phyloP scores from a whole-genome alignment of 441 rosid species.

The Croton setiger region DNA sequence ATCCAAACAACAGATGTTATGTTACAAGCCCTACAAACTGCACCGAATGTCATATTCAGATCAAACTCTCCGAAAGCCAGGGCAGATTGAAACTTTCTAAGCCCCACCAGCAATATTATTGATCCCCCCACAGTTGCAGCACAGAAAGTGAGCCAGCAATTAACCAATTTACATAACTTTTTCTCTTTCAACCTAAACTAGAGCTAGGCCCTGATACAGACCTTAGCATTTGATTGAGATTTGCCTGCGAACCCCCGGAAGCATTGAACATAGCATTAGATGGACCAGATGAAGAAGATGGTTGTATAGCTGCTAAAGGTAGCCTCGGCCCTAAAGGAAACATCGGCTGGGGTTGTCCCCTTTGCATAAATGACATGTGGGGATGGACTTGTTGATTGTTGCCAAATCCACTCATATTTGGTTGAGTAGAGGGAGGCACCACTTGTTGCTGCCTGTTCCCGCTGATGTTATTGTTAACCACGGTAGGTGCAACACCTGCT shows the following conservation, averaged over 20 bases:
- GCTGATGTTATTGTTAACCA: constrained; percentile 46
- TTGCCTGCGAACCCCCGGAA: constrained; percentile 55
- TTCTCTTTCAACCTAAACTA: constrained; percentile 46
- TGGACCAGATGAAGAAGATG: constrained; percentile 63
- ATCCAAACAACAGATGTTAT: constrained; percentile 5
- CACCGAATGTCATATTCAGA: constrained; percentile 12
- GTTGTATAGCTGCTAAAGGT: constrained; percentile 68
- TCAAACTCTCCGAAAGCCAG: constrained; percentile 10
- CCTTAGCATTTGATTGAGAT: constrained; percentile 53
- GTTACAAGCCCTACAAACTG: constrained; percentile 29
- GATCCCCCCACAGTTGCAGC: constrained; percentile 4
- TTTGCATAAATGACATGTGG: constrained; percentile 74
- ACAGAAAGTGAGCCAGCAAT: constrained; percentile 16
- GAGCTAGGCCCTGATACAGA: constrained; percentile 64
- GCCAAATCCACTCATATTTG: constrained; percentile 51
- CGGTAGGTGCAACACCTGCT: constrained; percentile 48
- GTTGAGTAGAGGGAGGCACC: constrained; percentile 53
- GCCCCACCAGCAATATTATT: constrained; percentile 9
- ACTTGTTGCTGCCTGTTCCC: constrained; percentile 50
- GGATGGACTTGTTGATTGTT: constrained; percentile 57
- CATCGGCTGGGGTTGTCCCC: constrained; percentile 42
- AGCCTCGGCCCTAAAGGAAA: constrained; percentile 73
- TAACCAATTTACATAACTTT: constrained; percentile 9
- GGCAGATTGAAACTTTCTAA: constrained; percentile 6
- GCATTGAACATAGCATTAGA: constrained; percentile 56